Evolutionary conservation across 2,329 filamentous ascomycete species (phyloP).

Genomic region (Cladosporium sp.): DNA sequence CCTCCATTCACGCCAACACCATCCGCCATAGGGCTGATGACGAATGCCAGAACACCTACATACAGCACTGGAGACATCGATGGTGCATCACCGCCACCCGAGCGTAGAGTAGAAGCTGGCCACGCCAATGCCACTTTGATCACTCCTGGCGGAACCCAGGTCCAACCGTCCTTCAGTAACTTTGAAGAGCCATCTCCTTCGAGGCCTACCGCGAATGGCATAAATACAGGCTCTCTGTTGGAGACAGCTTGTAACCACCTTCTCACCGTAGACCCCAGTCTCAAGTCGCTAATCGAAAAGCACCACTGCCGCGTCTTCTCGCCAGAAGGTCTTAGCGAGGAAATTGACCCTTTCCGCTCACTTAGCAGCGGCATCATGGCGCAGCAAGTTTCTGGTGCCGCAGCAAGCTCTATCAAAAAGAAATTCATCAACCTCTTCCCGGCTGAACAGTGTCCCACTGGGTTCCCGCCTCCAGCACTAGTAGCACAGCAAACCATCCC

Average conservation of each 20-base stretch:
- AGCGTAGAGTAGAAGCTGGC: slow-evolving; percentile 64
- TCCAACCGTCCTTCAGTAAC: slow-evolving; percentile 54
- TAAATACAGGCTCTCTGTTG: slow-evolving; percentile 62
- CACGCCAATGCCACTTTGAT: slow-evolving; percentile 69
- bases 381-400: slow-evolving; percentile 93
- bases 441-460: slow-evolving; percentile 32
- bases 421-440: slow-evolving; percentile 78
- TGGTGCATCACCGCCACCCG: slow-evolving; percentile 37
- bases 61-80: slow-evolving; percentile 46
- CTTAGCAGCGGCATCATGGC: slow-evolving; percentile 88
- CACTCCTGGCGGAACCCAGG: slow-evolving; percentile 69
- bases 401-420: slow-evolving; percentile 83
- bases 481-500: slow-evolving; percentile 67
- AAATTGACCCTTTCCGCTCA: slow-evolving; percentile 83
- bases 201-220: slow-evolving; percentile 39
- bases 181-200: slow-evolving; percentile 43
- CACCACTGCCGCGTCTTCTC: slow-evolving; percentile 80
- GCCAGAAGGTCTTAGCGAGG: slow-evolving; percentile 77
- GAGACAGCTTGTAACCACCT: slow-evolving; percentile 75
- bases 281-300: slow-evolving; percentile 71
- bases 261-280: slow-evolving; percentile 69
- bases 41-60: slow-evolving; percentile 40
- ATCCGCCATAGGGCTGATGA: slow-evolving; percentile 51
- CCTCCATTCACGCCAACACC: slow-evolving; percentile 53
- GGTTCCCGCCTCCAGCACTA: slow-evolving; percentile 75